These are phyloP conservation scores for Ophiostoma triangulosporum DNA, from an alignment of 2,329 filamentous ascomycete species.

Conservation along the genomic window DNA sequence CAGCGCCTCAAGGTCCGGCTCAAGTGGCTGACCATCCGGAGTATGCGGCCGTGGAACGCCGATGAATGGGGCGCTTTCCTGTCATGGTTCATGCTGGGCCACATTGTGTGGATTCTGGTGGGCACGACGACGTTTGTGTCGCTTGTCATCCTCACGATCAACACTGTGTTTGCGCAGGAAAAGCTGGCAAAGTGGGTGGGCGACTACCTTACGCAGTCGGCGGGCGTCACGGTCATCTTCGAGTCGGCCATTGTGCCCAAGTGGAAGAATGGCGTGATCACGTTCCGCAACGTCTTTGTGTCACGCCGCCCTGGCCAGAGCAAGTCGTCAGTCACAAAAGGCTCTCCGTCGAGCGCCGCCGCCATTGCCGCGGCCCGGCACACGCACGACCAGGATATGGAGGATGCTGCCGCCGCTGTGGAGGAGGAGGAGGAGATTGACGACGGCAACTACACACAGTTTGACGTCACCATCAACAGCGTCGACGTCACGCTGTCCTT, in stretches of 20 bases:
- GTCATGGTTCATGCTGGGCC: conserved; percentile 88
- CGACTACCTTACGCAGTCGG: conserved; percentile 88
- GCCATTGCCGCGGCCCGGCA: conserved; percentile 60
- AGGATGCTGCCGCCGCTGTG: conserved; percentile 15
- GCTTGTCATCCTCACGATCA: conserved; percentile 76
- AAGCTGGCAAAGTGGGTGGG: conserved; percentile 86
- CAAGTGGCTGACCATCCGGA: conserved; percentile 96
- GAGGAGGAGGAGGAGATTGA: conserved; percentile 39
- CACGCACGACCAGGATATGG: conserved; percentile 7
- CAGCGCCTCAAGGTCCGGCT: conserved; percentile 80
- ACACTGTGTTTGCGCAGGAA: conserved; percentile 96
- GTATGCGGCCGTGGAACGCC: conserved; percentile 82
- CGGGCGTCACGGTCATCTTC: conserved; percentile 86
- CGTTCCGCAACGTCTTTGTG: conserved; percentile 92
- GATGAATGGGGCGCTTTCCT: conserved; percentile 94
- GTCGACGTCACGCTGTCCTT: conserved; percentile 96
- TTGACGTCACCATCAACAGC: conserved; percentile 85
- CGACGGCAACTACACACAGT: conserved; percentile 95
- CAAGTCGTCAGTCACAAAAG: conserved; percentile 76
- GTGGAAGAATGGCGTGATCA: conserved; percentile 91
- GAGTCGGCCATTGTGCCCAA: conserved; percentile 95
- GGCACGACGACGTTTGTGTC: conserved; percentile 97
- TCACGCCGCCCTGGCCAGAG: conserved; percentile 77
- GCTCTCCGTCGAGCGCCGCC: conserved; percentile 71
- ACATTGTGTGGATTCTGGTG: conserved; percentile 89